Percentiles rank a stretch among this genome's conserved stretches.
Conservation (phyloP, 495 filamentous ascomycete species). For the Hyaloscypha finlandica region DNA sequence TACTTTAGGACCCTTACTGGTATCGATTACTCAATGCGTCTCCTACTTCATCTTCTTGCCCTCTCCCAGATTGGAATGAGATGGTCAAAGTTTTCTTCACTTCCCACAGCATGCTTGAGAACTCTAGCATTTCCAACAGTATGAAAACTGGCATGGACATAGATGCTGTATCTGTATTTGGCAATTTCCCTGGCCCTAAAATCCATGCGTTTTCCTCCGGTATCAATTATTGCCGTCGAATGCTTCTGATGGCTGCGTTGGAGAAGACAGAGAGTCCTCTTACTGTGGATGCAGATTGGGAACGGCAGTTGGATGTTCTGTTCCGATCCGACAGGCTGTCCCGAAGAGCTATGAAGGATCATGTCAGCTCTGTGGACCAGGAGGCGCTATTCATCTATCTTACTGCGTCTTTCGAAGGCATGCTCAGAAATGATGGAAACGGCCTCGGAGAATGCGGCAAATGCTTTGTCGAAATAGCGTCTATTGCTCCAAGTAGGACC, state of each 20-base stretch:
- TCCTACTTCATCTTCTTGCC: conserved; percentile 28
- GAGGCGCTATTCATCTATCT: conserved; percentile 34
- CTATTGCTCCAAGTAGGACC: conserved; percentile 57
- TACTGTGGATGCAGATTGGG: conserved; percentile 81
- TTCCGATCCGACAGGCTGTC: conserved; percentile 64
- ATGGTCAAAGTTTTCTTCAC: conserved; percentile 48
- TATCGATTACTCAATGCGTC: conserved; percentile 64
- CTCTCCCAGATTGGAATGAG: conserved; percentile 49
- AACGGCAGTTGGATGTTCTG: conserved; percentile 69
- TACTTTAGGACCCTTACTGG: conserved; percentile 63
- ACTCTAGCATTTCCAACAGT: conserved; percentile 31
- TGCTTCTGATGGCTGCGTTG: conserved; percentile 74
- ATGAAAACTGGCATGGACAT: conserved; percentile 36
- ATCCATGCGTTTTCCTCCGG: conserved; percentile 63
- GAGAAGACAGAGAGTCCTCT: conserved; percentile 48
- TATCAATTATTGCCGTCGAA: conserved; percentile 68
- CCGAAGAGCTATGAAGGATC: conserved; percentile 57
- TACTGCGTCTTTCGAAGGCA: conserved; percentile 58
- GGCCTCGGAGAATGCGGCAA: conserved; percentile 56
- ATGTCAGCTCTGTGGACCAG: conserved; percentile 33
- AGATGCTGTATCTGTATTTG: conserved; percentile 39
- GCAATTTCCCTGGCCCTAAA: conserved; percentile 43
- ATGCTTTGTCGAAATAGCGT: conserved; percentile 67
- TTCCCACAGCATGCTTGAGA: conserved; percentile 36
- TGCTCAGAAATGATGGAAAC: conserved; percentile 49